Percentiles rank a stretch among this genome's conserved stretches.
phyloP scores from a whole-genome alignment of 2,329 filamentous ascomycete species.

The Sclerotinia minor region DNA sequence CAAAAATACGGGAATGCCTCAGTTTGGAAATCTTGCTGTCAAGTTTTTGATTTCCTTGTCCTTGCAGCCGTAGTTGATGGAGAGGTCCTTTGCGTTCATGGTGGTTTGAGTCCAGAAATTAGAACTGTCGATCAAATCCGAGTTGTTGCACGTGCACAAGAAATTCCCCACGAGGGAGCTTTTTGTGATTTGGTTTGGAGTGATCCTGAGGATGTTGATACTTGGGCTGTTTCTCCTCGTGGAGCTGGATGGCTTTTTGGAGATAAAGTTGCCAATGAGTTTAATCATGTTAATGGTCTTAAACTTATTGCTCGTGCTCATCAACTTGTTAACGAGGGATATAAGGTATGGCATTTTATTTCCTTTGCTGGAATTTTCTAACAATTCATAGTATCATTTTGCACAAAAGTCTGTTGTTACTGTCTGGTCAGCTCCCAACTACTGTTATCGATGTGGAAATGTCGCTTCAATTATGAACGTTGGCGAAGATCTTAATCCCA shows the following conservation, averaged over 20 bases:
- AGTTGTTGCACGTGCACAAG: conserved; percentile 71
- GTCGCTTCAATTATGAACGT: conserved; percentile 85
- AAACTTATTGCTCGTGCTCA: conserved; percentile 72
- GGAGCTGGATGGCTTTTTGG: conserved; percentile 57
- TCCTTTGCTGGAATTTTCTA: conserved; percentile 37
- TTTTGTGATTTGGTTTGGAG: conserved; percentile 78
- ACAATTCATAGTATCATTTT: conserved; percentile 73
- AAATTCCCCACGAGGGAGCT: conserved; percentile 75
- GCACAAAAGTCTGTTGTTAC: conserved; percentile 89
- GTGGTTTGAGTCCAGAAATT: conserved; percentile 71
- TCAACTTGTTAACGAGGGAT: conserved; percentile 75
- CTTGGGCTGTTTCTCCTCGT: conserved; percentile 68
- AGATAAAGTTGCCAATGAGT: conserved; percentile 73
- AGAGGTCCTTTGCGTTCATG: conserved; percentile 72
- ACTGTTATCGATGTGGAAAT: conserved; percentile 52
- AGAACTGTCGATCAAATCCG: conserved; percentile 74
- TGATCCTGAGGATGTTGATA: conserved; percentile 70
- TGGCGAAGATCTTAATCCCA: conserved; percentile 78
- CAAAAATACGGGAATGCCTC: conserved; percentile 77
- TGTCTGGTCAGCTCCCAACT: conserved; percentile 58
- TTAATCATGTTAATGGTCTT: conserved; percentile 74
- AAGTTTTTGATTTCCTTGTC: conserved; percentile 76
- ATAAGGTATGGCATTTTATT: conserved; percentile 54
- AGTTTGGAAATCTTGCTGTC: conserved; percentile 77
- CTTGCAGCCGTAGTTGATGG: conserved; percentile 73